Base-by-base conservation (phyloP, 352 stramenopile species). In the Globisporangium perplexum region DNA sequence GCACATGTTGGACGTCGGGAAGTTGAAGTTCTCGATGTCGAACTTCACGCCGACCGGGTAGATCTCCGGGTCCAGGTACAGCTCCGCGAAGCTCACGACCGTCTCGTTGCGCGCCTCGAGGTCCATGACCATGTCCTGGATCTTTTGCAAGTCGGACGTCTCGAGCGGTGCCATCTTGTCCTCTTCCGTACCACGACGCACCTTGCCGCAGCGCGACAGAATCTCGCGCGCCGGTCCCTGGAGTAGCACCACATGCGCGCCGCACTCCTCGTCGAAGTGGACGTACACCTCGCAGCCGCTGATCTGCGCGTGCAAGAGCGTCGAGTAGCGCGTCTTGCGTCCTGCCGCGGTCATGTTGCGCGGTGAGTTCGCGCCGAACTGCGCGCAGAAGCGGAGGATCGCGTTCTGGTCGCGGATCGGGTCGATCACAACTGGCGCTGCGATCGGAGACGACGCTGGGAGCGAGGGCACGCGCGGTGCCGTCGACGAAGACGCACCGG, bases 251-350 rank as follows among this genome's bases (percentile, higher is more conserved):
- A 83, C 70, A 18, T 83, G 68, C 1, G 68, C 68, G 4, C 69
- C 59, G 24, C 68, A 64, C 42, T 83, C 68, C 47, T 73, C 65
- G 31, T 83, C 73, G 53, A 83, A 83, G 53, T 83, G 73, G 20
- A 83, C 73, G 41, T 78, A 75, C 23, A 83, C 66, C 41, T 80
- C 68, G 38, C 73, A 83, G 5, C 68, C 62, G 39, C 73, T 83
- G 33, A 83, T 60, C 22, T 77, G 65, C 6, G 68, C 66, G 33
- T 74, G 64, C 5, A 81, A 55, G 18, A 72, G 57, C 23, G 73
- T 75, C 17, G 73, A 79, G 55, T 60, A 77, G 14, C 68, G 62
- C 22, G 59, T 60, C 53, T 67, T 72, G 43, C 66, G 67, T 46
- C 61, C 47, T 28, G 56, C 59, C 3, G 28, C 45, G n/a, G 30